phyloP scores from a whole-genome alignment of 768 basidiomycete species.

The Tephrocybe sp. region DNA sequence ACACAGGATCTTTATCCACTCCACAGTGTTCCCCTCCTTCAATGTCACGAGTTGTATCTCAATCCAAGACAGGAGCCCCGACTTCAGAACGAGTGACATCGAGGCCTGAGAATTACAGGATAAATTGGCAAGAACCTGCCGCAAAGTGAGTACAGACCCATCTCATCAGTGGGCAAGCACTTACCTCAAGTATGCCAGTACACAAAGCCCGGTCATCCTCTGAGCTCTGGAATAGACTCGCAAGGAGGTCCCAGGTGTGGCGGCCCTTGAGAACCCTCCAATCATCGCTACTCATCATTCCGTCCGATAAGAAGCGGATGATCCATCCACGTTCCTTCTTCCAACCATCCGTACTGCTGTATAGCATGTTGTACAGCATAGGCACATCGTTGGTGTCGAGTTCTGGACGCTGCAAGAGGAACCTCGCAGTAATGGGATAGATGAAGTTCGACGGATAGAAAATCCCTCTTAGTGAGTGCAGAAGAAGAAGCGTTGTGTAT shows the following conservation, averaged over 20 bases:
- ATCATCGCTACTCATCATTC: slow-evolving; percentile 71
- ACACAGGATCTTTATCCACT: slow-evolving; percentile 67
- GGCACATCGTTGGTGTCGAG: slow-evolving; percentile 85
- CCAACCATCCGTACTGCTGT: slow-evolving; percentile 78
- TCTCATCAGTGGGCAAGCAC: slow-evolving; percentile 15
- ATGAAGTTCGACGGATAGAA: slow-evolving; percentile 89
- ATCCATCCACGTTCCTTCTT: slow-evolving; percentile 92
- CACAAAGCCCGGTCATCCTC: slow-evolving; percentile 51
- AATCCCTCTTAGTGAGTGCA: slow-evolving; percentile 77
- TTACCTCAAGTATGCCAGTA: slow-evolving; percentile 66
- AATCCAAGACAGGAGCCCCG: slow-evolving; percentile 78
- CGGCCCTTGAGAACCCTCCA: slow-evolving; percentile 81
- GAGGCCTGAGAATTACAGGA: slow-evolving; percentile 70
- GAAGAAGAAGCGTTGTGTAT: slow-evolving; percentile 77
- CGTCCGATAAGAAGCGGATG: slow-evolving; percentile 77
- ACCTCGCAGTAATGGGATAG: slow-evolving; percentile 83
- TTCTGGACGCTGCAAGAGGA: slow-evolving; percentile 86
- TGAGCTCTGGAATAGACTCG: slow-evolving; percentile 77
- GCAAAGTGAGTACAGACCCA: background rate
- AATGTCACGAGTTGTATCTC: slow-evolving; percentile 60
- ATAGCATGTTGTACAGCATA: slow-evolving; percentile 87
- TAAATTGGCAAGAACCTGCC: slow-evolving; percentile 72
- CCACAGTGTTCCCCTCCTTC: slow-evolving; percentile 41
- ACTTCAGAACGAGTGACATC: slow-evolving; percentile 69
- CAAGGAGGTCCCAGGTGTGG: slow-evolving; percentile 87